A percentile compares a stretch with the other conserved stretches of the same genome.
These are phyloP conservation scores for Cryptococcus sp. DNA, from an alignment of 1,284 basidiomycete genomes.

Conservation along the genomic window DNA sequence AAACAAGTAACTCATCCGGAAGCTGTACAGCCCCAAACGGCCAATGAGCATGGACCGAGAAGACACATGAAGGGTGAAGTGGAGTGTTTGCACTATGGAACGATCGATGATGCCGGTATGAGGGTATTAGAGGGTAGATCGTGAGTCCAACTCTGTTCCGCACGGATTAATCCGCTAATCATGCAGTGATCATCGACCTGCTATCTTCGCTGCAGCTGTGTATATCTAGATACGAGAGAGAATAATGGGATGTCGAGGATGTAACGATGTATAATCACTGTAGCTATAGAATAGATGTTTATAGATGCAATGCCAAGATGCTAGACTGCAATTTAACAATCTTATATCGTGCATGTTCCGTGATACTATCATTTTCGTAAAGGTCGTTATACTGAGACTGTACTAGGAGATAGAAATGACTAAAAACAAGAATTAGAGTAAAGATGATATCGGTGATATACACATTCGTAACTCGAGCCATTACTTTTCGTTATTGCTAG, in stretches of 20 bases:
- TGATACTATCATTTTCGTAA: too few species aligned
- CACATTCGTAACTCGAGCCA: too few species aligned
- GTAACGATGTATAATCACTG: neutral
- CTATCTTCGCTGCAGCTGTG: constrained; percentile 44
- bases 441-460: neutral
- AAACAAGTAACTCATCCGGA: neutral
- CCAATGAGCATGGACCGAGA: neutral
- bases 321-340: too few species aligned
- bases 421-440: neutral
- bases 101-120: constrained; percentile 47
- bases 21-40: neutral
- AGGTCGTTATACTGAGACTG: neutral
- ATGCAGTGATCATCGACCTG: constrained; percentile 45
- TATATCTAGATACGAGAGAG: constrained; percentile 24
- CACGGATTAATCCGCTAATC: neutral
- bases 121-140: constrained; percentile 43
- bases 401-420: neutral
- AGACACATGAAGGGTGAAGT: constrained; percentile 41
- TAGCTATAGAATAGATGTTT: neutral
- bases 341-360: too few species aligned
- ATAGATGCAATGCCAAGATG: too few species aligned
- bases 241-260: neutral
- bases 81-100: constrained; percentile 45
- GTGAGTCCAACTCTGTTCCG: constrained; percentile 13
- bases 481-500: too few species aligned